These are phyloP conservation scores for Hypoxylon cercidicola DNA, from an alignment of 495 filamentous ascomycete species.

Conservation along the genomic window DNA sequence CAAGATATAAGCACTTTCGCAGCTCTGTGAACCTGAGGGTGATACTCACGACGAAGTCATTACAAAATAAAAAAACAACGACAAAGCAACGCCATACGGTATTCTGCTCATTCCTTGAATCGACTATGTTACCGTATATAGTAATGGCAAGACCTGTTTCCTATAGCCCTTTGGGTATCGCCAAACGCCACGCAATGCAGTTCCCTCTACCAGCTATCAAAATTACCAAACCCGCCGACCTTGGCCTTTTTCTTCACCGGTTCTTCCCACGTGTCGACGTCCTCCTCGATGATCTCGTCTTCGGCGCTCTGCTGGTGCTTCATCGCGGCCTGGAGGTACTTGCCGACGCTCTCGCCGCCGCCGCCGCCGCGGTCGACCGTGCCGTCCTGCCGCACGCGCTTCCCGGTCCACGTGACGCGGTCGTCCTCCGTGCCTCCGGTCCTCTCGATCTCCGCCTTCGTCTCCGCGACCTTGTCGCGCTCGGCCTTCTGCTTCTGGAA, in stretches of 20 bases:
- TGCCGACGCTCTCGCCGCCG: constrained; percentile 74
- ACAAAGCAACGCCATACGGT: too few species aligned
- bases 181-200: constrained; percentile 41
- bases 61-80: too few species aligned
- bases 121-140: too few species aligned
- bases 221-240: constrained; percentile 91
- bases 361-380: constrained; percentile 58
- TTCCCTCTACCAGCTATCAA: constrained; percentile 74
- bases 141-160: not conserved
- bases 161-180: constrained; percentile 32
- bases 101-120: too few species aligned
- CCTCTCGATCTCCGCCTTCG: constrained; percentile 62
- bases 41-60: too few species aligned
- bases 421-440: constrained; percentile 77
- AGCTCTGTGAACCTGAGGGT: too few species aligned
- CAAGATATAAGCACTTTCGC: too few species aligned
- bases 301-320: constrained; percentile 53
- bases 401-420: constrained; percentile 90
- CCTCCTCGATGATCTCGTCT: constrained; percentile 69
- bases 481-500: constrained; percentile 74
- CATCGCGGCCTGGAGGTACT: constrained; percentile 75
- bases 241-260: constrained; percentile 85
- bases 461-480: constrained; percentile 60
- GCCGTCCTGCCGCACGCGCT: constrained; percentile 73
- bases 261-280: constrained; percentile 68